Conservation (phyloP, 441 rosid species). For the Adansonia rubrostipa region DNA sequence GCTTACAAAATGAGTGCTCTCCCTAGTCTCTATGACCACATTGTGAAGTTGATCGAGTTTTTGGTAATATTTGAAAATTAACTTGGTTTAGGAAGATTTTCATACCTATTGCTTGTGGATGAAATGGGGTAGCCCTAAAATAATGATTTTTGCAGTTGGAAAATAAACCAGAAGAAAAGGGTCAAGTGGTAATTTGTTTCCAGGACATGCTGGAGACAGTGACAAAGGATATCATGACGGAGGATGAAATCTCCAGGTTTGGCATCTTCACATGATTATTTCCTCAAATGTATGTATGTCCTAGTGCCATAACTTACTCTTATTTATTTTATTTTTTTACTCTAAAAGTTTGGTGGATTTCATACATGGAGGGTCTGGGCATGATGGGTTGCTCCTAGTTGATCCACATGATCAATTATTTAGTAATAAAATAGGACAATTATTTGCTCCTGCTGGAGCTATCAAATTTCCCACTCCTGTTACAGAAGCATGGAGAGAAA, state of each 20-base stretch:
- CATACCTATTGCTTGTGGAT: conserved; percentile 4
- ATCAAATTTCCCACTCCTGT: conserved; percentile 74
- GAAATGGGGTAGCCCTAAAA: conserved; percentile 23
- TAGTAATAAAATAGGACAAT: conserved; percentile 34
- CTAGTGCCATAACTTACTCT: conserved; percentile 26
- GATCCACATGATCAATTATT: conserved; percentile 66
- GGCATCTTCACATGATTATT: conserved; percentile 29
- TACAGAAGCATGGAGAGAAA: conserved; percentile 98
- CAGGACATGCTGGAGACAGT: conserved; percentile 99
- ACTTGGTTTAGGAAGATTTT: background rate
- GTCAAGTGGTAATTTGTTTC: conserved; percentile 90
- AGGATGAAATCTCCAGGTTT: conserved; percentile 64
- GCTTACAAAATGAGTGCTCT: conserved; percentile 90
- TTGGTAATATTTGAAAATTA: conserved; percentile 59
- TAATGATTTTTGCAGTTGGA: conserved; percentile 53
- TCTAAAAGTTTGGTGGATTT: conserved; percentile 56
- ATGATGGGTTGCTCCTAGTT: conserved; percentile 63
- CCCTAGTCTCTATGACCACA: conserved; percentile 84
- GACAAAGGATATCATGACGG: conserved; percentile 87
- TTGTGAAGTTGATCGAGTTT: conserved; percentile 80
- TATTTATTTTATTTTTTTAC: conserved; percentile 21
- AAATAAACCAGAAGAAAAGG: conserved; percentile 79
- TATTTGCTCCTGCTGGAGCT: conserved; percentile 95
- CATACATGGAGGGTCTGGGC: conserved; percentile 66
- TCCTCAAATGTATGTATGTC: conserved; percentile 17